Conservation (phyloP, 106 monocot genomes). For the Narthecium ossifragum region DNA sequence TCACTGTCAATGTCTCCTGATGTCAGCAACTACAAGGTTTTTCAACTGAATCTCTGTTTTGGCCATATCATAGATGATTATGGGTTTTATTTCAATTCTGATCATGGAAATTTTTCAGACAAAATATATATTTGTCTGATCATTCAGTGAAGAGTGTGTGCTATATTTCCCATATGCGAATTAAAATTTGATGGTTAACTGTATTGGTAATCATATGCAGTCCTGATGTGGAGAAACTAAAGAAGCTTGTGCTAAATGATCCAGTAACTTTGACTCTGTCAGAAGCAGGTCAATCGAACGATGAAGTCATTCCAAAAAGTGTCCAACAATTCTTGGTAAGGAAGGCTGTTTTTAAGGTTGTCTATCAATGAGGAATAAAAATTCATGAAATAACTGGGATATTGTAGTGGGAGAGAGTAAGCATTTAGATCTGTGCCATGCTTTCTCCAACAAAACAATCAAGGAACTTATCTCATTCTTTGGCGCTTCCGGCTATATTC, state of each 20-base stretch:
- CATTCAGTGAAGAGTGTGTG: neutral
- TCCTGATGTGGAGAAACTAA: conserved; percentile 86
- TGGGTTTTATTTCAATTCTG: conserved; percentile 5
- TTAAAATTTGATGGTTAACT: neutral
- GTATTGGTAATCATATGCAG: conserved; percentile 30
- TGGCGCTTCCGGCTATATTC: too few relatives aligned
- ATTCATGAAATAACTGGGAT: neutral
- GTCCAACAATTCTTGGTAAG: conserved; percentile 86
- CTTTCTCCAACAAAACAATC: too few relatives aligned
- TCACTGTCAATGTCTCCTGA: conserved; percentile 77
- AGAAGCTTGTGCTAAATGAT: conserved; percentile 88
- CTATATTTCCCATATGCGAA: neutral
- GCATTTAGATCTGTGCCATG: too few relatives aligned
- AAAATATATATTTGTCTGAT: neutral
- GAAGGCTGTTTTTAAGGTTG: neutral
- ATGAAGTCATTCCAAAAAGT: conserved; percentile 72
- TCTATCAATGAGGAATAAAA: neutral
- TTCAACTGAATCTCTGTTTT: neutral
- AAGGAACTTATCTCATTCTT: too few relatives aligned
- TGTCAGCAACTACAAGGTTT: conserved; percentile 93
- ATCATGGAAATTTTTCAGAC: neutral
- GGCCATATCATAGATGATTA: neutral
- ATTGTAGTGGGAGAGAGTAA: too few relatives aligned
- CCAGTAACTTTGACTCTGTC: conserved; percentile 75
- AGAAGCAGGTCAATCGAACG: conserved; percentile 43